Base-by-base conservation (phyloP, 208 protist species). In the Leishmania braziliensis region DNA sequence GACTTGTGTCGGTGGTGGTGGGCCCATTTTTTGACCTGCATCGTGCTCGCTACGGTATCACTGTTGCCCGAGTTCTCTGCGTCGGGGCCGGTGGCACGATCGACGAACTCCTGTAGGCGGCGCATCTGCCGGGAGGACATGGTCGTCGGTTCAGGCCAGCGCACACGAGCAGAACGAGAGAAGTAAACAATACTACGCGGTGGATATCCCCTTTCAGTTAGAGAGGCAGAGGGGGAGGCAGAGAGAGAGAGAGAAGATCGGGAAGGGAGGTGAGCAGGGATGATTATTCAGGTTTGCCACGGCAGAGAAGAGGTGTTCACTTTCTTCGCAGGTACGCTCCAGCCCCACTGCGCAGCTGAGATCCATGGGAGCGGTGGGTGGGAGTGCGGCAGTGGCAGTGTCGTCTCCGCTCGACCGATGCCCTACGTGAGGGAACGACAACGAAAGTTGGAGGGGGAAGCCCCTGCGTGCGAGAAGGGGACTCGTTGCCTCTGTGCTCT, bases 41-140 rank as follows among this genome's bases (percentile, higher is more conserved):
- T 85, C 2, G 89, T 90, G 39, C 26, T 62, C 2, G 83, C 72
- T 65, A 80, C 18, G n/a, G 66, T 48, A 18, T 82, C 70, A 6
- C 83, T 86, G 53, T 82, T 82, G 9, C 81, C 83, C 10, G 74
- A 72, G 4, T 68, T 76, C 16, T 84, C 81, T 23, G 77, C 89
- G 74, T 97, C 93, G n/a, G 89, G 89, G 16, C 83, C 92, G 43
- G 91, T 94, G 46, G 90, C 91, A 71, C 92, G 75, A 66, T 88
- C 88, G 81, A 96, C 91, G 51, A 97, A 77, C 33, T 93, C 87
- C 81, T 96, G 89, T 79, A 97, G 78, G 2, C 93, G 87, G 18
- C 92, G 89, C 73, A 97, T 87, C 68, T 97, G 95, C 20, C 93
- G 89, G 39, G 85, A 88, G 50, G 95, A 97, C 95, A 97, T 97